Conservation (phyloP, 192 early-diverging fungal genomes). For the Cladochytrium replicatum region DNA sequence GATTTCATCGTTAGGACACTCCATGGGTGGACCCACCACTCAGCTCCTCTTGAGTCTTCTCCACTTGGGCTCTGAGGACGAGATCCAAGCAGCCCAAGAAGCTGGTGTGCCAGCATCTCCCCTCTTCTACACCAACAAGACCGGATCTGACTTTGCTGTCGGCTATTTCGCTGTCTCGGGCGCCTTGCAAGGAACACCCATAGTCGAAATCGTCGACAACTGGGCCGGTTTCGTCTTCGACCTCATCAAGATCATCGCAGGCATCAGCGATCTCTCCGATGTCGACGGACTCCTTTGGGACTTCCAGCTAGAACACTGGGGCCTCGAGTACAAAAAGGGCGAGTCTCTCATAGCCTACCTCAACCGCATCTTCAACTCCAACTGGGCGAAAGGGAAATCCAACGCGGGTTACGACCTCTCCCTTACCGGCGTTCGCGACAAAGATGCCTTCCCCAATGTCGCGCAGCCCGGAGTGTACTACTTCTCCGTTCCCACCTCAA, state of each 20-base stretch:
- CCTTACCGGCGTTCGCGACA: neutral
- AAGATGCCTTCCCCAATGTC: slow-evolving; percentile 4
- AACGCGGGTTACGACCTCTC: slow-evolving; percentile 13
- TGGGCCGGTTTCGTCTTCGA: slow-evolving; percentile 4
- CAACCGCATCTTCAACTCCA: slow-evolving; percentile 1
- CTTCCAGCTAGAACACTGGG: slow-evolving; percentile 18
- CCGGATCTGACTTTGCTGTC: slow-evolving; percentile 1
- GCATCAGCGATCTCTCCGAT: slow-evolving; percentile 9
- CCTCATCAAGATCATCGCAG: slow-evolving; percentile 5
- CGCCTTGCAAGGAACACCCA: slow-evolving; percentile 9
- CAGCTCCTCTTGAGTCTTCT: slow-evolving; percentile 9
- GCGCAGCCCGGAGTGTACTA: slow-evolving; percentile 11
- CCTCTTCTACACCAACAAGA: slow-evolving; percentile 19
- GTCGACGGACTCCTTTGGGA: slow-evolving; percentile 5
- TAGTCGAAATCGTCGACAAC: slow-evolving; percentile 10
- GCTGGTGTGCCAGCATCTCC: slow-evolving; percentile 8
- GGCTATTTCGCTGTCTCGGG: slow-evolving; percentile 8
- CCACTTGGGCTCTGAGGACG: slow-evolving; percentile 3
- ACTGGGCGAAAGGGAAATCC: slow-evolving; percentile 6
- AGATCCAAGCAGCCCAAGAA: slow-evolving; percentile 9
- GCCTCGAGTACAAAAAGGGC: neutral
- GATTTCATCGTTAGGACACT: slow-evolving; percentile 15
- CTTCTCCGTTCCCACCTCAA: slow-evolving; percentile 9
- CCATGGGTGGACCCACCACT: slow-evolving; percentile 13
- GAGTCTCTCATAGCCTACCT: slow-evolving; percentile 8